Conservation (phyloP, 352 stramenopile species). For the Phytophthora melonis region DNA sequence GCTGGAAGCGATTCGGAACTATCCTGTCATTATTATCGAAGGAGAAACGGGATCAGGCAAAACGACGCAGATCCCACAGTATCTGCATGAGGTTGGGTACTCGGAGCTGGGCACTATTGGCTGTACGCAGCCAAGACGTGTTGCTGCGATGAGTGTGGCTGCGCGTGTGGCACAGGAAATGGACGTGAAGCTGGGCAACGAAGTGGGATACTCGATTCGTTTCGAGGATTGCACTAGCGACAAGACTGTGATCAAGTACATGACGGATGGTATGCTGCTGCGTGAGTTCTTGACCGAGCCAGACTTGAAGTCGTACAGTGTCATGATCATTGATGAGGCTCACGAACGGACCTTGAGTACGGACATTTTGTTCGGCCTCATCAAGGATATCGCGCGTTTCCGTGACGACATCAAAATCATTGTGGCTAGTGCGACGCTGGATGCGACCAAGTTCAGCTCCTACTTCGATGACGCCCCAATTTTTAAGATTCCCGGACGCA, state of each 20-base stretch:
- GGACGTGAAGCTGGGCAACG: constrained; percentile 96
- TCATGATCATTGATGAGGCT: constrained; percentile 99
- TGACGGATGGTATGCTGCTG: constrained; percentile 99
- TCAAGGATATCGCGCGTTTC: constrained; percentile 98
- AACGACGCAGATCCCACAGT: constrained; percentile 99
- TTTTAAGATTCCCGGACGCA: constrained; percentile 98
- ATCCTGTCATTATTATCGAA: constrained; percentile 89
- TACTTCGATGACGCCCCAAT: constrained; percentile 99
- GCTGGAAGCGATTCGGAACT: constrained; percentile 97
- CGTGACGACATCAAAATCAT: constrained; percentile 98
- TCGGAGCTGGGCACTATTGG: constrained; percentile 96
- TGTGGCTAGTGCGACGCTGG: constrained; percentile 96
- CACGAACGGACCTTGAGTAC: constrained; percentile 99
- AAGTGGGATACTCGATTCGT: constrained; percentile 99
- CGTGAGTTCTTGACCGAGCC: constrained; percentile 99
- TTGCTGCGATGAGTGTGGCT: constrained; percentile 99
- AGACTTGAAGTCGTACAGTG: constrained; percentile 96
- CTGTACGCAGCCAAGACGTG: constrained; percentile 95
- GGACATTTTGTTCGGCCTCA: constrained; percentile 99
- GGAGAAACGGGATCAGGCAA: constrained; percentile 97
- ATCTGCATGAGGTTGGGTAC: constrained; percentile 97
- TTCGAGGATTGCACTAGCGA: constrained; percentile 99
- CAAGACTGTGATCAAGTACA: constrained; percentile 98
- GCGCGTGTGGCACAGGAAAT: constrained; percentile 99
- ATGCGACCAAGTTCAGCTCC: constrained; percentile 98